These are phyloP conservation scores for Peterozyma toletana DNA, from an alignment of 805 yeast species.

Conservation along the genomic window DNA sequence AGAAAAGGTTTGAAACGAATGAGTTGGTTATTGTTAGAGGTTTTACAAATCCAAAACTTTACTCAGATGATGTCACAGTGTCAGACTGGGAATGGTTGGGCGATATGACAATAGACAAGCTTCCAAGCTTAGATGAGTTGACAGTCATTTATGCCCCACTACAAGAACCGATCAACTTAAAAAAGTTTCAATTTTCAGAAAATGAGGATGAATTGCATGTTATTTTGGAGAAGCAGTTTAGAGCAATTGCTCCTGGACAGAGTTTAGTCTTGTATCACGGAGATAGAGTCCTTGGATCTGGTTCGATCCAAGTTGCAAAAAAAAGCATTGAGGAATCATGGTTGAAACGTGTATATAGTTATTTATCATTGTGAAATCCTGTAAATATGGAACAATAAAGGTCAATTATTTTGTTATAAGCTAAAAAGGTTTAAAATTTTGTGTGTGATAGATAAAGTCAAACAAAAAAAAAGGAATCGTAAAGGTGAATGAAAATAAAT, in stretches of 20 bases:
- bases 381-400: no score
- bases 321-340: no score
- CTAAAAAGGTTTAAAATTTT: no score
- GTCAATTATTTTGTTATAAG: no score
- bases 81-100: constrained; percentile 45
- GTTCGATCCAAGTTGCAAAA: constrained; percentile 22
- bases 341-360: no score
- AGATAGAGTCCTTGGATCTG: constrained; percentile 64
- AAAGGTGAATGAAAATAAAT: no score
- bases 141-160: constrained; percentile 68
- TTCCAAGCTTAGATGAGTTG: constrained; percentile 18
- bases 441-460: no score
- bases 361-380: no score
- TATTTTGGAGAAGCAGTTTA: constrained; percentile 32
- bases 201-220: constrained; percentile 20
- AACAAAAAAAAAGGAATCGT: no score
- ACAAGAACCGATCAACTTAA: constrained; percentile 46
- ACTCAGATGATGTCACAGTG: constrained; percentile 32
- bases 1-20: constrained; percentile 55
- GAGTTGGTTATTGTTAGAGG: constrained; percentile 79
- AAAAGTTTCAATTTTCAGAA: constrained; percentile 12
- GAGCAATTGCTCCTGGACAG: constrained; percentile 92
- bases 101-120: constrained; percentile 2
- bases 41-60: constrained; percentile 48
- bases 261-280: constrained; percentile 65